phyloP scores from a whole-genome alignment of 495 filamentous ascomycete genomes.

The Penicillium crystallinum region DNA sequence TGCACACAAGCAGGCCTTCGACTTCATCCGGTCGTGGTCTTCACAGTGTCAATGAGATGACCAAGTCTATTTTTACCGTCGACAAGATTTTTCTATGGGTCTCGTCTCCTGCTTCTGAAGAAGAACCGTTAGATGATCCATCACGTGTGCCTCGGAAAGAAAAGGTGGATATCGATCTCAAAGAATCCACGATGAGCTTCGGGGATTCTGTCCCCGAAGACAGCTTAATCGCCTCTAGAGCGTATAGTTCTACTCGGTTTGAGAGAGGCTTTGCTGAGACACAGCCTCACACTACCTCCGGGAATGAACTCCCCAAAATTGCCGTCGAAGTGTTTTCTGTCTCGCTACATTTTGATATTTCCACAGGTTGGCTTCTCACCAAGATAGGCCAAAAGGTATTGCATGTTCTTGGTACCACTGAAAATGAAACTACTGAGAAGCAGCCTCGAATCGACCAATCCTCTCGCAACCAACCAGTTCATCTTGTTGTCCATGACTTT shows the following conservation, averaged over 20 bases:
- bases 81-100: conserved; percentile 35
- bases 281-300: neutral
- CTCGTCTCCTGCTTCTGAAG: conserved; percentile 18
- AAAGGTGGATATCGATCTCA: conserved; percentile 15
- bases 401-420: conserved; percentile 30
- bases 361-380: conserved; percentile 59
- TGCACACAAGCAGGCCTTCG: conserved; percentile 17
- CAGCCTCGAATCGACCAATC: neutral
- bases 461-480: conserved; percentile 35
- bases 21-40: conserved; percentile 13
- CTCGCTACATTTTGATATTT: conserved; percentile 60
- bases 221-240: conserved; percentile 27
- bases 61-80: conserved; percentile 32
- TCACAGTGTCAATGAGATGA: conserved; percentile 23
- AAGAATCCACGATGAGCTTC: conserved; percentile 18
- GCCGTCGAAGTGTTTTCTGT: conserved; percentile 54
- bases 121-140: conserved; percentile 2
- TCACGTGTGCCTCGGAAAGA: conserved; percentile 4
- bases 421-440: conserved; percentile 3
- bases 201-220: conserved; percentile 23
- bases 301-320: conserved; percentile 20
- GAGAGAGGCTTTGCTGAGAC: conserved; percentile 18
- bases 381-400: conserved; percentile 55
- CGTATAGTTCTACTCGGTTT: conserved; percentile 18
- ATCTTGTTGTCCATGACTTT: conserved; percentile 48